These are phyloP conservation scores for Mycosphaerelloides madeirae DNA, from an alignment of 2,329 filamentous ascomycete species.

Conservation along the genomic window DNA sequence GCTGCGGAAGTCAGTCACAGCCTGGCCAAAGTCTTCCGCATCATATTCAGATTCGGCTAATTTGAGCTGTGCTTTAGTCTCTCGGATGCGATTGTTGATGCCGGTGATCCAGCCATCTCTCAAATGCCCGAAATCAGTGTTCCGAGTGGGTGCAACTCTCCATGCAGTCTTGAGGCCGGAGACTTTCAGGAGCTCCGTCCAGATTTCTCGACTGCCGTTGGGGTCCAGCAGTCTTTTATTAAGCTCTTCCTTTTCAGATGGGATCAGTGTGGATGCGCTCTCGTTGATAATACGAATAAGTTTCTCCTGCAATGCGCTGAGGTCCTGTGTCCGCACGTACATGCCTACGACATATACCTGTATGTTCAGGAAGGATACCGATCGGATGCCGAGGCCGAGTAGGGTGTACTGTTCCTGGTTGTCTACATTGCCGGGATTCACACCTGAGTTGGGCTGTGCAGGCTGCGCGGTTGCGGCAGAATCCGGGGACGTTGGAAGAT, in stretches of 20 bases:
- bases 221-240: slow-evolving; percentile 66
- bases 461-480: slow-evolving; percentile 16
- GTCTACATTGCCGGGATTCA: slow-evolving; percentile 30
- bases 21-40: slow-evolving; percentile 70
- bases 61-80: slow-evolving; percentile 42
- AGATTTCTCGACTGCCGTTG: slow-evolving; percentile 63
- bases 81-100: slow-evolving; percentile 67
- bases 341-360: slow-evolving; percentile 93
- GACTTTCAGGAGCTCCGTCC: slow-evolving; percentile 64
- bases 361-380: slow-evolving; percentile 82
- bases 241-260: slow-evolving; percentile 72
- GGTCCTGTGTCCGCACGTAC: slow-evolving; percentile 80
- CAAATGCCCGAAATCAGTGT: slow-evolving; percentile 90
- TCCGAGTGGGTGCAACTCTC: slow-evolving; percentile 81
- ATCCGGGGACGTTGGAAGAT: slow-evolving; percentile 50
- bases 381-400: slow-evolving; percentile 79
- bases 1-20: slow-evolving; percentile 71
- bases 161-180: slow-evolving; percentile 70
- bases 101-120: slow-evolving; percentile 86
- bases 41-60: slow-evolving; percentile 48
- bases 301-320: slow-evolving; percentile 71
- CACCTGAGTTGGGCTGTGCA: slow-evolving; percentile 27
- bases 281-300: slow-evolving; percentile 73
- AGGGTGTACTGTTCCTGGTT: slow-evolving; percentile 72
- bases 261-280: slow-evolving; percentile 74